Percentiles rank a stretch among this genome's conserved stretches.
Evolutionary conservation across 108 stramenopile genomes (phyloP).

Genomic region (Stephanodiscus triporus): DNA sequence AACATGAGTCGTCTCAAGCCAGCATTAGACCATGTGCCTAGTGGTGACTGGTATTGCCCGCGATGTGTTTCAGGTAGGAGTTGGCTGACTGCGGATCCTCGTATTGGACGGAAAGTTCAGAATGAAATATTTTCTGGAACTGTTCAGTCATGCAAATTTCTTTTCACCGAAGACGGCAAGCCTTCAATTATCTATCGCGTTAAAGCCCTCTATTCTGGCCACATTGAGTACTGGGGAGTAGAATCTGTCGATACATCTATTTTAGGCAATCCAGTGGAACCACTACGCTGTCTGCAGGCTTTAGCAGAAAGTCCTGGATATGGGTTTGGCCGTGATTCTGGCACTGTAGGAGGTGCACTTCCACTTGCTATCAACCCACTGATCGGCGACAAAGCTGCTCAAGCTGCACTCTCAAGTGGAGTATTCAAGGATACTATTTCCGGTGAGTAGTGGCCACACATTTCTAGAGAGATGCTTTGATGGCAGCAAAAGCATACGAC

Average conservation of each 20-base stretch:
- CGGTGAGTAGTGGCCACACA: neutral
- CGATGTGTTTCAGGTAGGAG: conserved; percentile 75
- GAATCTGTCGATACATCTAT: conserved; percentile 67
- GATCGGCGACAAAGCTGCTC: conserved; percentile 77
- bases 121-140: conserved; percentile 29
- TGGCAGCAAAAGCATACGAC: neutral
- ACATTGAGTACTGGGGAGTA: conserved; percentile 57
- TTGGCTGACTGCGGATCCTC: conserved; percentile 81
- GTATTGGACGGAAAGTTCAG: conserved; percentile 66
- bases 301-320: conserved; percentile 83
- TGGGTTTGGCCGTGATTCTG: conserved; percentile 63
- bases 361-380: conserved; percentile 79
- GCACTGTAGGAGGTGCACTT: conserved; percentile 60
- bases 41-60: conserved; percentile 91
- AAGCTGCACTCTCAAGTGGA: conserved; percentile 66
- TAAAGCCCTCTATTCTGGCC: conserved; percentile 31
- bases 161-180: conserved; percentile 16
- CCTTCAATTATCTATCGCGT: conserved; percentile 64
- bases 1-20: conserved; percentile 81
- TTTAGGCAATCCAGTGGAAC: conserved; percentile 55
- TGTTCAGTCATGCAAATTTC: conserved; percentile 47
- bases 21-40: conserved; percentile 72
- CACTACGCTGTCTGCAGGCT: conserved; percentile 69
- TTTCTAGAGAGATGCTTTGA: neutral
- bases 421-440: conserved; percentile 77